phyloP scores from a whole-genome alignment of 305 asterid species.

The Stenogyne calaminthoides region DNA sequence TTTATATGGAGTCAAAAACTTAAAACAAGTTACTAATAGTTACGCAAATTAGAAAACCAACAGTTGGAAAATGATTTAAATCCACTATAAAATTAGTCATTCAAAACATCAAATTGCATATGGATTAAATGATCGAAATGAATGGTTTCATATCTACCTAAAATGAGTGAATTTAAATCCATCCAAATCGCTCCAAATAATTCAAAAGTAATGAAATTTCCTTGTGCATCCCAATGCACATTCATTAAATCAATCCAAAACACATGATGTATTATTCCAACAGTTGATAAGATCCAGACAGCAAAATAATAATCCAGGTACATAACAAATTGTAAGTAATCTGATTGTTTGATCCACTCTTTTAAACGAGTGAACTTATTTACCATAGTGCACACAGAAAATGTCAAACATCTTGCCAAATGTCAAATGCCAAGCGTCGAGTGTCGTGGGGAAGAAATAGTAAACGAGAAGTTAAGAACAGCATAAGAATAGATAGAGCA shows the following conservation, averaged over 20 bases:
- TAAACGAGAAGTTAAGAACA: background rate
- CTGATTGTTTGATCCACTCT: constrained; percentile 25
- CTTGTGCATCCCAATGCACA: background rate
- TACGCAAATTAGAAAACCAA: background rate
- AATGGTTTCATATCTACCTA: background rate
- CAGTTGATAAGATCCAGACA: background rate
- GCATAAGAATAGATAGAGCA: constrained; percentile 13
- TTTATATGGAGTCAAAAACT: background rate
- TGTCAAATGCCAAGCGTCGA: background rate
- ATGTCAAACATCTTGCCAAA: constrained; percentile 22
- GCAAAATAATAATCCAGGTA: constrained; percentile 17
- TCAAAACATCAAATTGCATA: background rate
- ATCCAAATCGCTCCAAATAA: background rate
- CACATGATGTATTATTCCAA: background rate
- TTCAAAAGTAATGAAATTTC: too few species aligned
- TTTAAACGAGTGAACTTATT: constrained; percentile 32
- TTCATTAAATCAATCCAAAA: background rate
- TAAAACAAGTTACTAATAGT: too few species aligned
- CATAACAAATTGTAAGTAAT: background rate
- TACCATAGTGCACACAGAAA: constrained; percentile 22
- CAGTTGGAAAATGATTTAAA: background rate
- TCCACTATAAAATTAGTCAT: background rate
- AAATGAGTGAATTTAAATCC: background rate
- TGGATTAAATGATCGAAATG: background rate
- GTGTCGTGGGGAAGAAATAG: background rate